These are phyloP conservation scores for Schizophyllum amplum DNA, from an alignment of 1,284 basidiomycete genomes.

Conservation along the genomic window DNA sequence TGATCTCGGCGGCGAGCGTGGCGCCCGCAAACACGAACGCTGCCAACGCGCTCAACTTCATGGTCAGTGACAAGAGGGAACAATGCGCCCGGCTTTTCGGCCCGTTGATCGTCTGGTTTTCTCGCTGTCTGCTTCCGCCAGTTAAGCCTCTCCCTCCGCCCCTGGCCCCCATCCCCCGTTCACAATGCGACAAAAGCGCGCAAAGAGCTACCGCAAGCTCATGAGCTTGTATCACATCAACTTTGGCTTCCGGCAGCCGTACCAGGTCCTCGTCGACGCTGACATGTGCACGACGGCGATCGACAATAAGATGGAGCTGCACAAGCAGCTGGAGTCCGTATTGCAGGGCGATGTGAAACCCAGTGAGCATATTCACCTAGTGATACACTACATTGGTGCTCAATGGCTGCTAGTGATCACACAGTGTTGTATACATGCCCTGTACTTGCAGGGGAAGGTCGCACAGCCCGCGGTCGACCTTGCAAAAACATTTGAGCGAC, in stretches of 20 bases:
- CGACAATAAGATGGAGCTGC: constrained; percentile 65
- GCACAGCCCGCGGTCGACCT: constrained; percentile 74
- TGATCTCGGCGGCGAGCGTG: constrained; percentile 41
- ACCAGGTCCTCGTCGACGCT: constrained; percentile 87
- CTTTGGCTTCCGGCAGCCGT: constrained; percentile 88
- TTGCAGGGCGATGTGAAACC: constrained; percentile 83
- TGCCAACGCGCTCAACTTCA: background rate
- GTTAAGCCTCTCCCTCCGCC: background rate
- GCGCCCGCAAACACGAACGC: constrained; percentile 1
- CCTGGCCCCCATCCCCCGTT: constrained; percentile 2
- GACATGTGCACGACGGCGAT: constrained; percentile 71
- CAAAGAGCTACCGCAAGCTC: constrained; percentile 86
- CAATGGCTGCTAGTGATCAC: constrained; percentile 78
- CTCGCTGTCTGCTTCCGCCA: background rate
- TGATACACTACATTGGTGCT: constrained; percentile 17
- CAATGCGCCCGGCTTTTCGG: no score
- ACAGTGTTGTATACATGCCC: constrained; percentile 87
- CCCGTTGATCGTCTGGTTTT: background rate
- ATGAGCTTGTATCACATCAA: constrained; percentile 82
- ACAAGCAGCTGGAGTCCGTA: constrained; percentile 64
- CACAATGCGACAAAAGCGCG: constrained; percentile 85
- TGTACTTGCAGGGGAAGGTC: constrained; percentile 72
- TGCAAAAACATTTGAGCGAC: constrained; percentile 87
- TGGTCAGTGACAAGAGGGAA: background rate
- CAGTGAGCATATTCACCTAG: constrained; percentile 77